Conservation (phyloP, 768 basidiomycete species). For the Mycena belliarum region DNA sequence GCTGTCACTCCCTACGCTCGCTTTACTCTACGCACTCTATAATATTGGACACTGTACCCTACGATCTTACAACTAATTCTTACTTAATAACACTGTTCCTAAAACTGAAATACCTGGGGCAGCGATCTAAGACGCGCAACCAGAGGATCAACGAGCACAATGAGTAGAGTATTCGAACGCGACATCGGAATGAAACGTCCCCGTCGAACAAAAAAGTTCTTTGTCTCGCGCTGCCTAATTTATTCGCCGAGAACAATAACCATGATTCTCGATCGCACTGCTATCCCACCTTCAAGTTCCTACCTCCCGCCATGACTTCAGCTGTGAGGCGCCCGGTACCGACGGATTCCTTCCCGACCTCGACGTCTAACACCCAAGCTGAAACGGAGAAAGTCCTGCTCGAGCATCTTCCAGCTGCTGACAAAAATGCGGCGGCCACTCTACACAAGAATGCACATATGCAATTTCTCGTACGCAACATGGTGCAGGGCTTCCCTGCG, state of each 20-base stretch:
- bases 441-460: constrained; percentile 71
- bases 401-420: constrained; percentile 45
- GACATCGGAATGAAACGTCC: too few species aligned
- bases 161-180: too few species aligned
- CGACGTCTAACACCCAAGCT: constrained; percentile 61
- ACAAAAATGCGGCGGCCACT: constrained; percentile 27
- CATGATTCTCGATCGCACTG: constrained; percentile 13
- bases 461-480: constrained; percentile 70
- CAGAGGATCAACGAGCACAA: too few species aligned
- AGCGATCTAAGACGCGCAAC: too few species aligned
- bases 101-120: background rate
- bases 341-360: constrained; percentile 60
- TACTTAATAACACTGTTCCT: constrained; percentile 15
- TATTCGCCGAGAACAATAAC: constrained; percentile 8
- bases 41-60: constrained; percentile 14
- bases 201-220: background rate
- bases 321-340: constrained; percentile 38
- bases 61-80: constrained; percentile 13
- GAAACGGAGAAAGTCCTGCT: constrained; percentile 69
- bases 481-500: constrained; percentile 78
- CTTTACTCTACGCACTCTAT: constrained; percentile 5
- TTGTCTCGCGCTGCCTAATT: background rate
- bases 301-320: too few species aligned
- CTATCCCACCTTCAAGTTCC: constrained; percentile 11
- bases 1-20: constrained; percentile 18